Base-by-base conservation (phyloP, 192 early-diverging fungal genomes). In the Rhizophagus prolifer region DNA sequence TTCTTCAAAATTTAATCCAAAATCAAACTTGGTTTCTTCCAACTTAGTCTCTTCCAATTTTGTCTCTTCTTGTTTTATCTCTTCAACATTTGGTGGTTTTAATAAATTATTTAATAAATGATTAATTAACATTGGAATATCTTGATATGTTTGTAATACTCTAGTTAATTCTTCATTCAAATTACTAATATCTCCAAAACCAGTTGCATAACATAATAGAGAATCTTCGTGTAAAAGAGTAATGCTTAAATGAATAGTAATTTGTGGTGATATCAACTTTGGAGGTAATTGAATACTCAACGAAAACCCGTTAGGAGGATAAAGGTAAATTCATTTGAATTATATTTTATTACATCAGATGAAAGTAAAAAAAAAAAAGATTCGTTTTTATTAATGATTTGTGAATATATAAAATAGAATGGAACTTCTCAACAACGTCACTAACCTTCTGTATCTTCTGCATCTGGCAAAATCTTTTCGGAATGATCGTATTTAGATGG, bases 101-200 rank as follows among this genome's bases (percentile, higher is more conserved):
- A 19, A 54, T 21, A 54, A 19, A 54, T 19, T 54, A 41, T 74
- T 62, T 36, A 74, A 34, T 60, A 75, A 21, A 21, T 38, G 64
- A 23, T 36, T 50, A 25, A 76, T 34, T 25, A 67, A 38, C 47
- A 67, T 58, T 31, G 74, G 74, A 30, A 76, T 31, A 67, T 76
- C 59, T 28, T 67, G 74, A 67, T 61, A 76, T 28, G n/a, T 38
- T 31, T 67, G 44, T 58, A 76, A 34, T 36, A 67, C 31, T 50
- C 21, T 10, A 6, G 64, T 76, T 36, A 76, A 63, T 23, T 28
- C 5, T 36, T 72, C 30, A 60, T 58, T 26, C 44, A 70, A 21
- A 1, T 58, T 50, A 4, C 16, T 26, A 9, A 67, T 44, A 54
- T 54, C 34, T 41, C 28, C 63, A 63, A 19, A 25, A 67, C 61